Percentiles rank a stretch among this genome's conserved stretches.
phyloP scores from a whole-genome alignment of 2,329 filamentous ascomycete genomes.

The Neofusicoccum kwambonambiense region DNA sequence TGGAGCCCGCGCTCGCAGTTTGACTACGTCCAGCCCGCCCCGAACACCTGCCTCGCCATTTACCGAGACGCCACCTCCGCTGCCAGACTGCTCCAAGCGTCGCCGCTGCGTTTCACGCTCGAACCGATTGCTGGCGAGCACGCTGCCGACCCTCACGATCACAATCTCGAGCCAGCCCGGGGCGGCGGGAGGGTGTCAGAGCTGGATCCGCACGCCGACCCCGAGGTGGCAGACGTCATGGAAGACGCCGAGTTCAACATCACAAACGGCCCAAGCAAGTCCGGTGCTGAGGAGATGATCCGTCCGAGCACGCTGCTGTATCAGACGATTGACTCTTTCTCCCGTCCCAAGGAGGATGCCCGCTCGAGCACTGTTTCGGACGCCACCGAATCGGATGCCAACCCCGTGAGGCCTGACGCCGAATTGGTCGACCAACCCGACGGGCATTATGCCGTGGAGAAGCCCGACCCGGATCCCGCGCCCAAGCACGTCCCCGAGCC shows the following conservation, averaged over 20 bases:
- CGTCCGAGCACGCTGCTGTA: conserved; percentile 28
- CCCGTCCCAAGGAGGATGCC: not conserved
- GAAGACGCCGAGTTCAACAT: conserved; percentile 20
- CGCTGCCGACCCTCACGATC: conserved; percentile 12
- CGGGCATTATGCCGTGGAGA: not conserved
- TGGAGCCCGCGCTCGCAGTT: conserved; percentile 8
- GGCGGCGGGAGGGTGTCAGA: not conserved
- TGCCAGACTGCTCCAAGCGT: conserved; percentile 42
- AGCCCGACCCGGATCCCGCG: conserved; percentile 17
- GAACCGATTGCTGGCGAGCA: conserved; percentile 27
- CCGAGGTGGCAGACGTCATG: conserved; percentile 18
- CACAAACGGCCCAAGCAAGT: conserved; percentile 16
- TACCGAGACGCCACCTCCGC: conserved; percentile 44
- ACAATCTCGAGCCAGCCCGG: not conserved
- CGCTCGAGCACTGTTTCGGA: conserved; percentile 5
- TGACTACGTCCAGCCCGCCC: conserved; percentile 42
- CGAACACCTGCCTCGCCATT: conserved; percentile 47
- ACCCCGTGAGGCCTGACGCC: conserved; percentile 7
- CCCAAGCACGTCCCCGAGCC: conserved; percentile 8
- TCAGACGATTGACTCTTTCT: conserved; percentile 1
- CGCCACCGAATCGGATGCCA: conserved; percentile 18
- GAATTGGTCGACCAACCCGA: not conserved
- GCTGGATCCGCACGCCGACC: not conserved
- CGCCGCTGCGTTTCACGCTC: conserved; percentile 49
- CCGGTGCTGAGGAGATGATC: conserved; percentile 32